phyloP scores from a whole-genome alignment of 129 eudicot genomes.

The Logfia minima region DNA sequence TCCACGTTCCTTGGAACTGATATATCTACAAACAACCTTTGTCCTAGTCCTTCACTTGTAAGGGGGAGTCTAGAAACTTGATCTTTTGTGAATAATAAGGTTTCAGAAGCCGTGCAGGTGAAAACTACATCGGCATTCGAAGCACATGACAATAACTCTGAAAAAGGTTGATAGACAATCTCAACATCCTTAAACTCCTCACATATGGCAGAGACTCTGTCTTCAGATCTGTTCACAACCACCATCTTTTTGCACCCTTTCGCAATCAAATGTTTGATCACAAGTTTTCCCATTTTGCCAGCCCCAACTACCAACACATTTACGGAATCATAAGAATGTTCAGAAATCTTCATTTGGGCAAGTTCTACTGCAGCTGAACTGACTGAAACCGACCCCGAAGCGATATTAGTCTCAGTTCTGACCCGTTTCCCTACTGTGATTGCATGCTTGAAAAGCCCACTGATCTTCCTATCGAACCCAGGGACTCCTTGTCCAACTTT shows the following conservation, averaged over 20 bases:
- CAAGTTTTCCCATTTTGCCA: constrained; percentile 90
- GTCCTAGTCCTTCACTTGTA: constrained; percentile 25
- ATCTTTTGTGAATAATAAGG: constrained; percentile 57
- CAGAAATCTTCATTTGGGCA: constrained; percentile 66
- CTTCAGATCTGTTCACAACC: constrained; percentile 75
- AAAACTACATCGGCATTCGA: constrained; percentile 68
- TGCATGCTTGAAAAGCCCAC: constrained; percentile 79
- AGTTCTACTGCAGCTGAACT: constrained; percentile 95
- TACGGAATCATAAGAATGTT: constrained; percentile 40
- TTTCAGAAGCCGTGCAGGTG: constrained; percentile 69
- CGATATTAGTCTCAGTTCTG: constrained; percentile 69
- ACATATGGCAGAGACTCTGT: constrained; percentile 52
- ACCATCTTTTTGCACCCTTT: constrained; percentile 72
- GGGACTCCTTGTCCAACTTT: constrained; percentile 61
- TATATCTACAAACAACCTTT: constrained; percentile 66
- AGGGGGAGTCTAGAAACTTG: constrained; percentile 38
- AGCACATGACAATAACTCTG: constrained; percentile 48
- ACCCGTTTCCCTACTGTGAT: constrained; percentile 79
- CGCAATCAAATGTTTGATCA: constrained; percentile 74
- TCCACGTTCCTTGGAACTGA: constrained; percentile 86
- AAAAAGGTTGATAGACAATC: constrained; percentile 54
- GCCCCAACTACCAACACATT: constrained; percentile 81
- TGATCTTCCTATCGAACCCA: constrained; percentile 75
- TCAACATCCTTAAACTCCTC: constrained; percentile 63
- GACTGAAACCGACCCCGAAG: constrained; percentile 84